A percentile compares a stretch with the other conserved stretches of the same genome.
Evolutionary conservation across 495 filamentous ascomycete species (phyloP).

Genomic region (Penicillium paradoxum): DNA sequence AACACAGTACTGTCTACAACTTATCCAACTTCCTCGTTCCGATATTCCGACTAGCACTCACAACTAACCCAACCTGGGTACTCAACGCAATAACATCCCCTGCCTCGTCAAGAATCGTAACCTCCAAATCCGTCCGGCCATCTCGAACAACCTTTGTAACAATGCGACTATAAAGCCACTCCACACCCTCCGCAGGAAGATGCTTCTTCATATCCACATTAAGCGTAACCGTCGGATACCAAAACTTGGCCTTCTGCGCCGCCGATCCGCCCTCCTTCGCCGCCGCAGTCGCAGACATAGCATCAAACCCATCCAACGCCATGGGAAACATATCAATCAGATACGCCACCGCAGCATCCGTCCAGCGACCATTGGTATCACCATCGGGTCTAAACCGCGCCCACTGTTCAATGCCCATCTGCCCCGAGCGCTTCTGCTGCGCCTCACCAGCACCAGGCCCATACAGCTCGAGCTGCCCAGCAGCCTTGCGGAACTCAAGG

Average conservation of each 20-base stretch:
- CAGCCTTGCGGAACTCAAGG: slow-evolving; percentile 48
- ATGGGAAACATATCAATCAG: slow-evolving; percentile 61
- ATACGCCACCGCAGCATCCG: slow-evolving; percentile 51
- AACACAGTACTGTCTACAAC: slow-evolving; percentile 21
- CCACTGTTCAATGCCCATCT: slow-evolving; percentile 60
- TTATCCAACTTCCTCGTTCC: slow-evolving; percentile 31
- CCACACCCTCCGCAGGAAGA: slow-evolving; percentile 52
- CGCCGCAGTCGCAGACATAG: slow-evolving; percentile 22
- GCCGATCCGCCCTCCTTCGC: slow-evolving; percentile 16
- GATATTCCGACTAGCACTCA: slow-evolving; percentile 51
- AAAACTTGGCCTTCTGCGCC: slow-evolving; percentile 39
- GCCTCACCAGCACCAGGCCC: slow-evolving; percentile 39
- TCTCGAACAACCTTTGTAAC: slow-evolving; percentile 53
- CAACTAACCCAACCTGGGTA: slow-evolving; percentile 57
- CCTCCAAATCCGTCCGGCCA: slow-evolving; percentile 62
- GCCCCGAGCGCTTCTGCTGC: slow-evolving; percentile 30
- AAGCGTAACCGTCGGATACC: slow-evolving; percentile 77
- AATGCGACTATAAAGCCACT: slow-evolving; percentile 61
- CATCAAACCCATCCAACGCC: slow-evolving; percentile 46
- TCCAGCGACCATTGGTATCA: slow-evolving; percentile 47
- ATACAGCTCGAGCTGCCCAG: slow-evolving; percentile 50
- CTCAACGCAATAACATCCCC: slow-evolving; percentile 58
- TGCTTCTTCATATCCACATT: slow-evolving; percentile 63
- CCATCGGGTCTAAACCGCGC: slow-evolving; percentile 43
- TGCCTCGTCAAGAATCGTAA: slow-evolving; percentile 53